Evolutionary conservation across 2,329 filamentous ascomycete species (phyloP).

Genomic region (Penicillium sp.): DNA sequence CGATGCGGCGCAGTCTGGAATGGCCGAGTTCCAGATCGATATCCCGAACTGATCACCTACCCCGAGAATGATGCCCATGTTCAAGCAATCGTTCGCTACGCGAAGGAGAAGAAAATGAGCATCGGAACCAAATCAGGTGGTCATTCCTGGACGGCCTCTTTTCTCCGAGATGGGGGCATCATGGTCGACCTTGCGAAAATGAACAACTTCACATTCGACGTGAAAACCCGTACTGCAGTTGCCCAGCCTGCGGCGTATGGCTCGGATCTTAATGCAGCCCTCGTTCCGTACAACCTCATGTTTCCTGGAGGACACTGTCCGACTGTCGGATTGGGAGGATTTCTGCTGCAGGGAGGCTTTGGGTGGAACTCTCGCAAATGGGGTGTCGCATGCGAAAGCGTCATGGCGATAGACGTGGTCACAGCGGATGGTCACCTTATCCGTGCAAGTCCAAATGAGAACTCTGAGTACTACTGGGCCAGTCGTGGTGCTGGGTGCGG

Average conservation of each 20-base stretch:
- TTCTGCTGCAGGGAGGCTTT: not conserved
- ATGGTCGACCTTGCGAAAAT: not conserved
- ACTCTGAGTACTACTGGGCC: not conserved
- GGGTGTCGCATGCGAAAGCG: not conserved
- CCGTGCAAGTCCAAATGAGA: not conserved
- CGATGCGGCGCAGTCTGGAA: not conserved
- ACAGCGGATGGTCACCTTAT: not conserved
- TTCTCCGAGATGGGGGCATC: not conserved
- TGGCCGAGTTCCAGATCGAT: not conserved
- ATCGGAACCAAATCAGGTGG: not conserved
- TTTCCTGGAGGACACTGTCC: not conserved
- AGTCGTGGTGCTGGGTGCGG: not conserved
- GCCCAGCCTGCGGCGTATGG: not conserved
- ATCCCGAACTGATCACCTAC: not conserved
- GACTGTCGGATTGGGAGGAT: not conserved
- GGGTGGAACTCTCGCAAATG: not conserved
- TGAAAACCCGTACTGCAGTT: not conserved
- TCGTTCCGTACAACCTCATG: not conserved
- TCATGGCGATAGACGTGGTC: not conserved
- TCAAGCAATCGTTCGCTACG: not conserved
- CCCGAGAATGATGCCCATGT: not conserved
- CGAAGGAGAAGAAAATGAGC: not conserved
- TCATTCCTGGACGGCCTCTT: not conserved
- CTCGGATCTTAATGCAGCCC: not conserved
- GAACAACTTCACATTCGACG: not conserved